Evolutionary conservation across 2,329 filamentous ascomycete species (phyloP).

Genomic region (Trichoderma semiorbis): DNA sequence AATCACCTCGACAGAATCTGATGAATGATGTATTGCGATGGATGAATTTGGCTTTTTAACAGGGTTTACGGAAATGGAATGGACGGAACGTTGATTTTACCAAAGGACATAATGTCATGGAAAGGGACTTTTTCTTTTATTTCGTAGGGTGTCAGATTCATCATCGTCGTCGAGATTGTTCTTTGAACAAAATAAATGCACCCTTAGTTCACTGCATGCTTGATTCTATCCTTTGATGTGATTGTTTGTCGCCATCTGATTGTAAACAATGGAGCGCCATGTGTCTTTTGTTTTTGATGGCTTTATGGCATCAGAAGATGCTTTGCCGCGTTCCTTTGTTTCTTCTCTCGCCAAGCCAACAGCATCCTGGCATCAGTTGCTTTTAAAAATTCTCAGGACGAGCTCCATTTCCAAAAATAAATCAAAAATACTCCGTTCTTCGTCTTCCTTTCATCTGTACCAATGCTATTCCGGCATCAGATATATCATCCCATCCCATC

Average conservation of each 20-base stretch:
- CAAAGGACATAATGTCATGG: neutral
- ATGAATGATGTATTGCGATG: neutral
- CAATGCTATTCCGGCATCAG: neutral
- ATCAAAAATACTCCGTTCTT: accelerated
- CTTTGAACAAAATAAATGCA: neutral
- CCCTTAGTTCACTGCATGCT: neutral
- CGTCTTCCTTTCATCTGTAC: neutral
- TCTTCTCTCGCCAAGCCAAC: neutral
- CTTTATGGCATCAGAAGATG: neutral
- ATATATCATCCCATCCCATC: neutral
- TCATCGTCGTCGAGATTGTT: neutral
- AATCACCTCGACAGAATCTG: neutral
- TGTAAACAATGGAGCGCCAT: neutral
- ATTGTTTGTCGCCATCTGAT: neutral
- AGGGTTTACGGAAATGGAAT: neutral
- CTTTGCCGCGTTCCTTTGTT: neutral
- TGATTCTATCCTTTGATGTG: neutral
- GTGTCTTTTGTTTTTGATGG: neutral
- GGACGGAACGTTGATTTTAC: neutral
- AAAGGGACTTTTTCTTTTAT: neutral
- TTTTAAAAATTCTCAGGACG: neutral
- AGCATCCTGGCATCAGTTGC: neutral
- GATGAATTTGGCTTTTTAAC: neutral
- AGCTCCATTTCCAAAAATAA: neutral
- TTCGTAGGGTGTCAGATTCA: neutral